Evolutionary conservation across 2,329 filamentous ascomycete species (phyloP), one percentile per base, ranked within the genome.

Genomic region (Colletotrichum cereale): DNA sequence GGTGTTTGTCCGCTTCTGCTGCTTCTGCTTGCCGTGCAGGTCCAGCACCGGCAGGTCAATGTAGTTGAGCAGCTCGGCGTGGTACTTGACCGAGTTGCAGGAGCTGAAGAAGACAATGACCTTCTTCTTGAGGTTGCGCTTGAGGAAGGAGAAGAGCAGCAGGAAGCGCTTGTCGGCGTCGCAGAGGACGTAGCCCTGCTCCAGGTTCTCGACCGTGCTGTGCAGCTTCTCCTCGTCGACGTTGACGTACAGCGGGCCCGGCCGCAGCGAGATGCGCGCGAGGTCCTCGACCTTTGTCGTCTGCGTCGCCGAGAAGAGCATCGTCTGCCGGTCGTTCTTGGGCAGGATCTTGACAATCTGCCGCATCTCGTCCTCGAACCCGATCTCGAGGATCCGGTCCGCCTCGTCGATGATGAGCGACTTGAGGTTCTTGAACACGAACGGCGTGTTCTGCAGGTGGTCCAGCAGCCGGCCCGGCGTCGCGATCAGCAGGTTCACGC

Each of bases 241-340:
- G 79, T 98, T 98, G 87, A 99, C 96, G 83, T 98, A 98, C 16
- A 99, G 86, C 2, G 96, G 96, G 2, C 96, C 95, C 0, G 94
- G 92, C 44, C 95, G 90, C 58, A 99, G 87, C 5, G 96, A 99
- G 79, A 99, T 97, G 74, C 96, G 89, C 1, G 96, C 96, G 66
- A 99, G 87, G 82, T 99, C 96, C 83, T 98, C 96, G 75, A 99
- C 96, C 84, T 99, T 98, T 67, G 96, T 98, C 3, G 96, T 99
- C 82, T 98, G 96, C 5, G 96, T 99, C 18, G 96, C 96, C 18
- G 95, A 98, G 87, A 99, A 99, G n/a, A 99, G 89, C 92, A 97
- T 96, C 0, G 95, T 98, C 83, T 98, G 96, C 72, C 96, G 87
- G 75, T 95, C 90, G 69, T 97, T 91, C 75, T 92, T 92, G 57